phyloP scores from a whole-genome alignment of 2,329 filamentous ascomycete genomes.

The Shiraia sp. region DNA sequence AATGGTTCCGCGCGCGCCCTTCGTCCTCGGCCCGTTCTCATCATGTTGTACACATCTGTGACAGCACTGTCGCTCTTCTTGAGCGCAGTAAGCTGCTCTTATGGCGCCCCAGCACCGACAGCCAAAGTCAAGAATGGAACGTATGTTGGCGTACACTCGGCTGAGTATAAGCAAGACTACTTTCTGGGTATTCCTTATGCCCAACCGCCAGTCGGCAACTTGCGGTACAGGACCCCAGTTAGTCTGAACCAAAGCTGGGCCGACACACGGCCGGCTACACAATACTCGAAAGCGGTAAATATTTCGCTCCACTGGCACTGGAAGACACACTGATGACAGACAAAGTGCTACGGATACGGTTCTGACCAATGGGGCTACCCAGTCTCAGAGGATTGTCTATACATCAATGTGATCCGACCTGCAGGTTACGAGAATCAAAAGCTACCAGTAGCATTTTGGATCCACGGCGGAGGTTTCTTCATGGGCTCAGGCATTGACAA shows the following conservation, averaged over 20 bases:
- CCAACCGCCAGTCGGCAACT: constrained; percentile 41
- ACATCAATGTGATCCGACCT: constrained; percentile 58
- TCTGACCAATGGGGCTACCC: constrained; percentile 47
- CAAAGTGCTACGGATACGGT: constrained; percentile 45
- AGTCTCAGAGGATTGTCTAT: constrained; percentile 57
- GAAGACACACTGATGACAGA: constrained; percentile 5
- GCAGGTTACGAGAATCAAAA: constrained; percentile 34
- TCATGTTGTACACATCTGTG: constrained; percentile 18
- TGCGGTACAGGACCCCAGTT: constrained; percentile 57
- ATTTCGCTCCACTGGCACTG: background rate
- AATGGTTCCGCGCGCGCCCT: too few species aligned
- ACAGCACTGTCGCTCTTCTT: constrained; percentile 16
- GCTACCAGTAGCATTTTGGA: constrained; percentile 59
- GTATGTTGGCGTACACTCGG: constrained; percentile 43
- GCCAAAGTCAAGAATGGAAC: constrained; percentile 51
- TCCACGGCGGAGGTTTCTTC: constrained; percentile 58
- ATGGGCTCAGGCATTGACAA: constrained; percentile 57
- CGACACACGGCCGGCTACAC: constrained; percentile 43
- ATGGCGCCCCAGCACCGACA: constrained; percentile 26
- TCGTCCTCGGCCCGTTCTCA: background rate
- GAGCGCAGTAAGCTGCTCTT: constrained; percentile 13
- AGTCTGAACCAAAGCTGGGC: constrained; percentile 50
- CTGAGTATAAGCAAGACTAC: constrained; percentile 50
- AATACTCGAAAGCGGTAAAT: constrained; percentile 29
- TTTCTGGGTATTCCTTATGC: constrained; percentile 57